These are phyloP conservation scores for Xerocomellus intermedius DNA, from an alignment of 768 basidiomycete genomes.

Conservation along the genomic window DNA sequence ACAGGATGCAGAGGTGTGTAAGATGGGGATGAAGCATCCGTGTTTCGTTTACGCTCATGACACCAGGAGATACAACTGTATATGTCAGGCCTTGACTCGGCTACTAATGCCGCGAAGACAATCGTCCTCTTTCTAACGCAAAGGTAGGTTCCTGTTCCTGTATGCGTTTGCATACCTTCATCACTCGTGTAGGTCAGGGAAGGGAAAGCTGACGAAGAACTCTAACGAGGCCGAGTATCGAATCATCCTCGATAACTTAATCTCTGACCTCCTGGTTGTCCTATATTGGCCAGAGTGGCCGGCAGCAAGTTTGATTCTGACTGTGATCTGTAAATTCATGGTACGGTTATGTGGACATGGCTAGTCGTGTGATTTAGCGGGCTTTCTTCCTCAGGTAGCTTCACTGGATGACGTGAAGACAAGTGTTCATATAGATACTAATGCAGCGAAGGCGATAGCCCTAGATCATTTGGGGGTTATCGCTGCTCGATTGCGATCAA, in stretches of 20 bases:
- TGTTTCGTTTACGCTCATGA: constrained; percentile 1
- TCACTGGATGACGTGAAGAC: constrained; percentile 82
- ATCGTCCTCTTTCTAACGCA: constrained; percentile 78
- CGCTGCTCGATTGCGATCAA: constrained; percentile 73
- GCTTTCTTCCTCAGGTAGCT: constrained; percentile 51
- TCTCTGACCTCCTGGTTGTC: constrained; percentile 83
- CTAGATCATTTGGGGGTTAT: constrained; percentile 95
- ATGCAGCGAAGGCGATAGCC: constrained; percentile 84
- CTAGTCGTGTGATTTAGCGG: not conserved
- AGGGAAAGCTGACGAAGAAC: constrained; percentile 84
- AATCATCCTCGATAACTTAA: constrained; percentile 85
- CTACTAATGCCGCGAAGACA: constrained; percentile 80
- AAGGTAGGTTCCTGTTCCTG: constrained; percentile 36
- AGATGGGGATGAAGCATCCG: not conserved
- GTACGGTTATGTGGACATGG: constrained; percentile 39
- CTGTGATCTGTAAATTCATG: constrained; percentile 83
- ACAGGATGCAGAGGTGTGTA: constrained; percentile 57
- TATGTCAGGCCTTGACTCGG: constrained; percentile 70
- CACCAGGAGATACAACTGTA: constrained; percentile 70
- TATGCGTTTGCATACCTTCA: not conserved
- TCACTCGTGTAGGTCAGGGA: constrained; percentile 60
- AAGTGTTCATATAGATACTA: constrained; percentile 61
- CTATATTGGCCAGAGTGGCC: constrained; percentile 98
- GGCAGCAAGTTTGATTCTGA: constrained; percentile 78
- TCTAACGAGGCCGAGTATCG: constrained; percentile 95